Evolutionary conservation across 208 protist genomes (phyloP), one percentile per base, ranked within the genome.

Genomic region (Naegleria gruberi): DNA sequence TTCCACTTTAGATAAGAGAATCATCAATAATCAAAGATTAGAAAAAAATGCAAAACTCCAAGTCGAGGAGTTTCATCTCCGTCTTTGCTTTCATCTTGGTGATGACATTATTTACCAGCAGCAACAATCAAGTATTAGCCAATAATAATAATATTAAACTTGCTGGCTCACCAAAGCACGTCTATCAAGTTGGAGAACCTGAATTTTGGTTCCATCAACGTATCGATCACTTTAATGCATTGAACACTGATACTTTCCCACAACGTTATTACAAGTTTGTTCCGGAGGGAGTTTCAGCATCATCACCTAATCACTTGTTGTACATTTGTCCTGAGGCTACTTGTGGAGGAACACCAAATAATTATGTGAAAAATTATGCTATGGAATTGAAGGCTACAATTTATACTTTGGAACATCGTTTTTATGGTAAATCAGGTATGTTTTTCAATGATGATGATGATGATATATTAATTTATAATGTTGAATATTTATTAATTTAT

Each of bases 331-430:
- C 65, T 7, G 65, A 77, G 8, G 65, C 19, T 44, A 10, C 44
- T 40, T 87, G 83, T 87, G n/a, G 8, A 12, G 44, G 83, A 46
- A 87, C 83, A n/a, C 26, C 83, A 87, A 34, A 55, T 19, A 87
- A 87, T 41, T 87, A 87, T 55, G 83, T 55, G n/a, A 87, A 30
- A 55, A 55, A 47, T 26, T 87, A 87, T 55, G 83, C 83, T 23
- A 15, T 40, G 37, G n/a, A 87, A 41, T 55, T 87, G 19, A 55
- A 55, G 19, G 83, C 83, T 40, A 55, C 83, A 23, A 37, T 87
- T 37, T 45, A 55, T 40, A 87, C 83, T 55, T 30, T 87, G 12
- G 83, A 87, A 40, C 83, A 87, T 55, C 34, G 83, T 44, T 87
- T 42, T 55, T 87, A 87, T 87, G 83, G 83, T 34, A 51, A 55